Evolutionary conservation across 2,329 filamentous ascomycete species (phyloP), one percentile per base, ranked within the genome.

Genomic region (Trichoderma sp.): DNA sequence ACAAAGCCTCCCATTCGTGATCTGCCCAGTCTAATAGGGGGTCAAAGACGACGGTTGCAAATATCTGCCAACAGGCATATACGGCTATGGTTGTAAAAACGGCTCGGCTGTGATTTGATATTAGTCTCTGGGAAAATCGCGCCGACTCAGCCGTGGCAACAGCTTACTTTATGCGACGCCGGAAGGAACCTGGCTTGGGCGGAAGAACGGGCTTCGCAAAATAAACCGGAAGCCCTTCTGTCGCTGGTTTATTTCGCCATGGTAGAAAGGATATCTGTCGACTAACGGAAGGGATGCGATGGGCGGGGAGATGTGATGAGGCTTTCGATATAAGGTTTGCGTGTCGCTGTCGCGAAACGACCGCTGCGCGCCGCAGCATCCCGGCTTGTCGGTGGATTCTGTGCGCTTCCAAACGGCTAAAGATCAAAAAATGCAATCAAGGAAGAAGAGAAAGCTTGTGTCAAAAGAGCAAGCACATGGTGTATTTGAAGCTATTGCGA

Each of bases 11-110:
- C 73, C 83, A 82, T 74, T 84, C 80, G 21, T 82, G 80, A 36
- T 86, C 83, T 15, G 82, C 76, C 77, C 80, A 82, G 66, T 81
- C 80, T 57, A 82, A 78, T 3, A 88, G 73, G 2, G 85, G 84
- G 68, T 82, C 82, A 26, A 88, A 77, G 18, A 89, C 83, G n/a
- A 84, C 76, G 11, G 78, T 80, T 30, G 79, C 78, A 76, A 87
- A 88, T 39, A 86, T 76, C 43, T 83, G 77, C 75, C 80, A 86
- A 74, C 82, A 83, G 3, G 81, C 73, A 57, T 83, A 80, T 51
- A 79, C 74, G 12, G 81, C 74, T 14, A 81, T 70, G 6, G 77
- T 77, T 6, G 81, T 78, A 36, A 83, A 78, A 26, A 79, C 65
- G 24, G 75, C 76, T 21, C 78, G 77, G 15, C 80, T 81, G 62